Base-by-base conservation (phyloP, 768 basidiomycete species). In the Rhizopogon salebrosus region DNA sequence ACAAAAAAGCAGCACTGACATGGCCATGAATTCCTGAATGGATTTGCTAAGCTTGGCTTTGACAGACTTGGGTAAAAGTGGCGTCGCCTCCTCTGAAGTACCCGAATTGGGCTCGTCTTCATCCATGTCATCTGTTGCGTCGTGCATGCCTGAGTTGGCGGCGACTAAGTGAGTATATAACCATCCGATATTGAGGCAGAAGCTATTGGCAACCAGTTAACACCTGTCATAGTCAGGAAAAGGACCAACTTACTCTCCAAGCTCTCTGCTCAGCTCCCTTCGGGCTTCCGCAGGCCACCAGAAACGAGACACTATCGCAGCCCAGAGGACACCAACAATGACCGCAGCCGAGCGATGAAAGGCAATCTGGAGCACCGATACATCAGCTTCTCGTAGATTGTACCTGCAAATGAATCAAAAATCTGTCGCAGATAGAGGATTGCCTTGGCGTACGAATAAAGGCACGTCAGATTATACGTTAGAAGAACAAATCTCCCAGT, bases 271-370 rank as follows among this genome's bases (percentile, higher is more conserved):
- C 4, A 99, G 74, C 68, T 98, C 95, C 37, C 89, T 75, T 41
- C 95, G 75, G 0, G 97, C 97, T 62, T 97, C 95, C 8, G 89
- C 82, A 1, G 97, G 97, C 95, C 95, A 98, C 89, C 94, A 93
- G 57, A 87, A 87, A 42, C 92, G 75, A 4, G 91, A 93, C 20
- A 97, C 84, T 45, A 98, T 70, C 3, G 85, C 80, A 0, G 94
- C 94, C 89, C 91, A 98, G 1, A 95, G 64, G 3, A 94, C 91
- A 7, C 95, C 97, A 6, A 80, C 78, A 0, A 79, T 87, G 18
- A 99, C 95, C 29, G 95, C 80, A 4, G 87, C 58, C 1, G 86
- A 86, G 42, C 97, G 86, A 61, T 86, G 82, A 29, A 79, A 73
- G 0, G 93, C 95, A 48, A 97, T 82, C 27, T 80, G 69, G 31